A percentile compares a stretch with the other conserved stretches of the same genome.
These are phyloP conservation scores for Kwoniella heveanensis DNA, from an alignment of 768 basidiomycete genomes.

Conservation along the genomic window DNA sequence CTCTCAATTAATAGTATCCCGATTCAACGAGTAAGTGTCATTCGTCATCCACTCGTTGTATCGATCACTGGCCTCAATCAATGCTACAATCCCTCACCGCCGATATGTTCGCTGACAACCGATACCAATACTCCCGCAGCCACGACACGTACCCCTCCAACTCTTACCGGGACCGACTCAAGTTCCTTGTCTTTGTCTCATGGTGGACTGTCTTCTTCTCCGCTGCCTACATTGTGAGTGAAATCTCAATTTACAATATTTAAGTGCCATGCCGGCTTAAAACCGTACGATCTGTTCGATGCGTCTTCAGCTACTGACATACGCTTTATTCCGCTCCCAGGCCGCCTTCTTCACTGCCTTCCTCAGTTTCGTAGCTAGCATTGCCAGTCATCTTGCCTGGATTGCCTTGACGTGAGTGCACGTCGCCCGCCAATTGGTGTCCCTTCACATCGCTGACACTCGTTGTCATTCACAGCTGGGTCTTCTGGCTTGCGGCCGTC, in stretches of 20 bases:
- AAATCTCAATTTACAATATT: no score
- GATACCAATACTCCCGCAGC: conserved; percentile 4
- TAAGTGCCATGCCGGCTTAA: no score
- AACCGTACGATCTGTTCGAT: not conserved
- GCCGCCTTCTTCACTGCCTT: conserved; percentile 24
- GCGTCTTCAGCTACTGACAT: not conserved
- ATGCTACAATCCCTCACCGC: no score
- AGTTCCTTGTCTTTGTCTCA: conserved; percentile 54
- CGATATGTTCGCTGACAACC: conserved; percentile 8
- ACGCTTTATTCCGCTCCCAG: not conserved
- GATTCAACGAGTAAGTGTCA: conserved; percentile 34
- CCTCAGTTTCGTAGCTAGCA: conserved; percentile 41
- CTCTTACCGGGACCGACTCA: conserved; percentile 46
- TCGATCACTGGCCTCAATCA: no score
- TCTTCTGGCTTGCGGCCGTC: conserved; percentile 54
- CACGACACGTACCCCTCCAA: conserved; percentile 47
- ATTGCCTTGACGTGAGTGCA: conserved; percentile 54
- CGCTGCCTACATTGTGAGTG: conserved; percentile 39
- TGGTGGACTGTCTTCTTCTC: conserved; percentile 56
- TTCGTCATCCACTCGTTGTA: no score
- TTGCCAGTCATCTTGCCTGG: conserved; percentile 39
- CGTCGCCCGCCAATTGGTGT: not conserved
- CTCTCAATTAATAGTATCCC: conserved; percentile 15
- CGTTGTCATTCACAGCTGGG: conserved; percentile 37
- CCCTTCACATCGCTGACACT: not conserved